Conservation (phyloP, 23 red algal species). For the Gracilaria gracilis region DNA sequence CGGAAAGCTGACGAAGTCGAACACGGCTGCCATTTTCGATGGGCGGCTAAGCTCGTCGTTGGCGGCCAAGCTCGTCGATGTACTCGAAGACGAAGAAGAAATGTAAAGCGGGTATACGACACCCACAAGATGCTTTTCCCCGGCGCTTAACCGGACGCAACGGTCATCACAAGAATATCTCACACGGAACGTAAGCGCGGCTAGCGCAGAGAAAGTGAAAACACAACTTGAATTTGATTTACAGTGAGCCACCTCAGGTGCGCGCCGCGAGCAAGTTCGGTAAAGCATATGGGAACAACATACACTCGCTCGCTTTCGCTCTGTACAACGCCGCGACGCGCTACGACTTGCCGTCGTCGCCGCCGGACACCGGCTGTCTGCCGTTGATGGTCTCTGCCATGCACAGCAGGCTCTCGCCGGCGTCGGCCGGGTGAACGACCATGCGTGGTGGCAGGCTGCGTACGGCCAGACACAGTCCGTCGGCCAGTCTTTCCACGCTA, state of each 20-base stretch:
- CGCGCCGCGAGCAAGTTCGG: background rate
- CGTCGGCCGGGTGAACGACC: constrained; percentile 53
- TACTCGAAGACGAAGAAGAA: background rate
- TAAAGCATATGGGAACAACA: background rate
- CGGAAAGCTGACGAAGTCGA: constrained; percentile 55
- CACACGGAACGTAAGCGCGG: too few relatives aligned
- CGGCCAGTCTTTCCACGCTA: constrained; percentile 41
- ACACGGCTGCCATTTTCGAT: constrained; percentile 8
- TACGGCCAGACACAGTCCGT: constrained; percentile 22
- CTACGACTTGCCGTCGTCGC: background rate
- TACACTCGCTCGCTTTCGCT: background rate
- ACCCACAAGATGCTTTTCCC: too few relatives aligned
- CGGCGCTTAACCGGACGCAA: background rate
- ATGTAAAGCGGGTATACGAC: too few relatives aligned
- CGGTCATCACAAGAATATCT: background rate
- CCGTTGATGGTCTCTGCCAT: constrained; percentile 35
- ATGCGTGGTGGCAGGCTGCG: constrained; percentile 31
- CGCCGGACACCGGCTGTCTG: background rate
- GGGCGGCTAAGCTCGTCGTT: background rate
- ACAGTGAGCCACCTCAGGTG: constrained; percentile 1
- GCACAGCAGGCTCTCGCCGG: constrained; percentile 3
- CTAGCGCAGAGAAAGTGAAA: background rate
- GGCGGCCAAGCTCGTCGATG: background rate
- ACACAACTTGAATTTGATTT: constrained; percentile 15
- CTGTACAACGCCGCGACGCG: background rate